Percentiles rank a stretch among this genome's conserved stretches.
These are phyloP conservation scores for Fusarium sp. DNA, from an alignment of 2,329 filamentous ascomycete genomes.

Conservation along the genomic window DNA sequence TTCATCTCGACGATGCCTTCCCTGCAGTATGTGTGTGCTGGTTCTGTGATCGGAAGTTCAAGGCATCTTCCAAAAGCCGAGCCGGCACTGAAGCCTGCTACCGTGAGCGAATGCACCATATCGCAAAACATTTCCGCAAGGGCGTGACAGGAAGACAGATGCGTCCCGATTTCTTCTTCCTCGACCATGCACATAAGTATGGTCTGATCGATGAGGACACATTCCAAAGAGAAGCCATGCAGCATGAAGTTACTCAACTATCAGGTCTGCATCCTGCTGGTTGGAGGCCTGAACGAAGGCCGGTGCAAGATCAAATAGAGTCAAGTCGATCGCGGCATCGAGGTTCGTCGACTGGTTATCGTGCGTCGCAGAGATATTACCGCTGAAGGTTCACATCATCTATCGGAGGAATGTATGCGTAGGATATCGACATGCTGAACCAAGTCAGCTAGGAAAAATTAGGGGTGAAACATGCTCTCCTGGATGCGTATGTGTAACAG, in stretches of 20 bases:
- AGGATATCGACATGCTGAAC: background rate
- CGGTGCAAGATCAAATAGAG: slow-evolving; percentile 11
- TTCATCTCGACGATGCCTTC: slow-evolving; percentile 52
- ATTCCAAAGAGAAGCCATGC: slow-evolving; percentile 38
- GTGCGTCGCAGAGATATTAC: slow-evolving; percentile 11
- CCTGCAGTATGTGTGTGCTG: slow-evolving; percentile 59
- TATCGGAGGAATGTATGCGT: background rate
- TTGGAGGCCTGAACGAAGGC: slow-evolving; percentile 15
- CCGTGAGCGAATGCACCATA: slow-evolving; percentile 60
- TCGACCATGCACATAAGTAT: slow-evolving; percentile 52
- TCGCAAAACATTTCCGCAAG: slow-evolving; percentile 57
- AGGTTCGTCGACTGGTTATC: slow-evolving; percentile 3
- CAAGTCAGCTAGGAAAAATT: background rate
- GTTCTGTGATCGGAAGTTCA: slow-evolving; percentile 62
- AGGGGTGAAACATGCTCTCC: background rate
- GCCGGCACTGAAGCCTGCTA: slow-evolving; percentile 48
- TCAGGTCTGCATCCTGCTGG: slow-evolving; percentile 27
- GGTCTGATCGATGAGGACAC: slow-evolving; percentile 45
- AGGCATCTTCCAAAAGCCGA: slow-evolving; percentile 10
- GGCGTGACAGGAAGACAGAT: slow-evolving; percentile 41
- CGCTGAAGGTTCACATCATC: background rate
- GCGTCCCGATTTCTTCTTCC: slow-evolving; percentile 56
- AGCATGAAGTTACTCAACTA: slow-evolving; percentile 39
- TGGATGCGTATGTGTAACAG: background rate
- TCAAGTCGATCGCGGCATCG: slow-evolving; percentile 7